Percentiles rank a stretch among this genome's conserved stretches.
phyloP scores from a whole-genome alignment of 2,329 filamentous ascomycete genomes.

The Bipolaris victoriae region DNA sequence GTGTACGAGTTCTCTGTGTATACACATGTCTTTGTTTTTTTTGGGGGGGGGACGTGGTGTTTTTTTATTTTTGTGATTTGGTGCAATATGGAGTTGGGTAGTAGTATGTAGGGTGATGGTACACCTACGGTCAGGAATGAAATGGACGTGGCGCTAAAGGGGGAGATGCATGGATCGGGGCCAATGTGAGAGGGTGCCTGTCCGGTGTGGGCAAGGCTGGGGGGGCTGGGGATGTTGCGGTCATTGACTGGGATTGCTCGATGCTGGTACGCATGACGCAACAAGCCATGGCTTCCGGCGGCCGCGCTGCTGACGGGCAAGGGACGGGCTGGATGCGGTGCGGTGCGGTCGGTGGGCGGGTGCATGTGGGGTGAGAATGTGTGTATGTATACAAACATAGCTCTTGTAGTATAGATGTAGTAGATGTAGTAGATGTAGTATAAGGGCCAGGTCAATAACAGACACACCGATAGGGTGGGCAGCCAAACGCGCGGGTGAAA shows the following conservation, averaged over 20 bases:
- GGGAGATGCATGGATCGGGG: slow-evolving; percentile 6
- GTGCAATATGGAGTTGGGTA: background rate
- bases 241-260: slow-evolving; percentile 4
- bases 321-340: background rate
- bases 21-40: no score
- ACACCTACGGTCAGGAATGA: background rate
- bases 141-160: no score
- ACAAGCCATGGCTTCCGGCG: slow-evolving; percentile 6
- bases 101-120: background rate
- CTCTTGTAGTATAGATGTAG: no score
- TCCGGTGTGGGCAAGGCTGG: background rate
- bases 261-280: slow-evolving; percentile 22
- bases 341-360: background rate
- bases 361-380: background rate
- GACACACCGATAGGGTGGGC: no score
- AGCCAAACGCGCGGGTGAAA: no score
- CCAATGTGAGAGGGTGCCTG: background rate
- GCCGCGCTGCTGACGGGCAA: background rate
- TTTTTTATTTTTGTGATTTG: background rate
- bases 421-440: no score
- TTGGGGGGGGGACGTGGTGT: background rate
- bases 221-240: slow-evolving; percentile 9
- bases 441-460: no score
- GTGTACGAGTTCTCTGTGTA: no score
- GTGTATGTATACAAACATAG: background rate